Evolutionary conservation across 495 filamentous ascomycete genomes (phyloP).

Genomic region (Penicillium paxilli): DNA sequence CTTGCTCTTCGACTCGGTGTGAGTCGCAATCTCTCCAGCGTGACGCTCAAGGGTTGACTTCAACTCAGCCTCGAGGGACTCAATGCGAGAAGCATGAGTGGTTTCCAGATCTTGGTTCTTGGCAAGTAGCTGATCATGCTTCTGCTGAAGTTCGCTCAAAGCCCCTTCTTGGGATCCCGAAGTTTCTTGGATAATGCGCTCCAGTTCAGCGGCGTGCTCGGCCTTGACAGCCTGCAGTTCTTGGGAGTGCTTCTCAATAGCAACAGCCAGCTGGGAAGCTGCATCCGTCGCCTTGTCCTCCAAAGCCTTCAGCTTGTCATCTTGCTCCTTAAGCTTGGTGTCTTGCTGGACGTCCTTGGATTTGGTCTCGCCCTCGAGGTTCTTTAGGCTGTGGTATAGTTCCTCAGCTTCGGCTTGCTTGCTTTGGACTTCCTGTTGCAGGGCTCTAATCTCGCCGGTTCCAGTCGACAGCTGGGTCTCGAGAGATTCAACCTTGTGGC

Average conservation of each 20-base stretch:
- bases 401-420: constrained; percentile 40
- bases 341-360: constrained; percentile 36
- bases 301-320: constrained; percentile 30
- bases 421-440: constrained; percentile 40
- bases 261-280: constrained; percentile 24
- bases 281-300: constrained; percentile 38
- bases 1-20: constrained; percentile 32
- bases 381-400: constrained; percentile 36
- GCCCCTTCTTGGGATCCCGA: constrained; percentile 33
- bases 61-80: constrained; percentile 38
- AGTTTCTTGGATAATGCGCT: constrained; percentile 25
- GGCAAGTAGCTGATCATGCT: constrained; percentile 38
- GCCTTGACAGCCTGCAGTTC: constrained; percentile 31
- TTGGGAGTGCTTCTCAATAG: constrained; percentile 33
- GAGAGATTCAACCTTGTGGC: constrained; percentile 39
- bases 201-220: constrained; percentile 34
- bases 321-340: constrained; percentile 31
- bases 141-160: constrained; percentile 38
- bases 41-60: constrained; percentile 32
- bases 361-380: constrained; percentile 36
- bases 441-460: constrained; percentile 40
- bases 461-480: constrained; percentile 39
- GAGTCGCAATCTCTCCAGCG: constrained; percentile 31
- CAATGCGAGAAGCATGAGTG: constrained; percentile 31
- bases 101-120: constrained; percentile 36